Percentiles rank a stretch among this genome's conserved stretches.
Conservation (phyloP, 129 eudicot species). For the Mikania micrantha region DNA sequence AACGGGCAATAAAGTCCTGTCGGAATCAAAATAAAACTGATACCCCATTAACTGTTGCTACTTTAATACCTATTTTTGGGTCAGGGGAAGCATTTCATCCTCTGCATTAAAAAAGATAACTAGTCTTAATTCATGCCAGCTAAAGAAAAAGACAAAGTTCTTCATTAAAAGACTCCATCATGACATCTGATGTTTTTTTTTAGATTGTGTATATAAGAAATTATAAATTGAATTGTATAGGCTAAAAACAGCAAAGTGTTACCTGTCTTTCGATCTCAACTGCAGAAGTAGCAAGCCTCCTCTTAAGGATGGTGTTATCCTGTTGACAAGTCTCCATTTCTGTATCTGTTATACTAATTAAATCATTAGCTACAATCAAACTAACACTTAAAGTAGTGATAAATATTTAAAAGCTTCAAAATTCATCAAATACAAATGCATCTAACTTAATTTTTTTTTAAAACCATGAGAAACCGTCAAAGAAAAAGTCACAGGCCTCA, state of each 20-base stretch:
- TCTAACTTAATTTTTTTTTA: background rate
- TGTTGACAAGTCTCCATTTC: constrained; percentile 67
- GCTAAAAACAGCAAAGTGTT: constrained; percentile 11
- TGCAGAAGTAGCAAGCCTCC: constrained; percentile 82
- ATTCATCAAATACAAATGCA: constrained; percentile 1
- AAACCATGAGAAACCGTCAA: background rate
- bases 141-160: background rate
- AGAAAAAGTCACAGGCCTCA: background rate
- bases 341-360: constrained; percentile 43
- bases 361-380: constrained; percentile 1
- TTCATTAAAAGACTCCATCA: background rate
- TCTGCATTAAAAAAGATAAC: constrained; percentile 37
- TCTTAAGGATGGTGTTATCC: constrained; percentile 56
- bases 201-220: background rate
- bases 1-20: constrained; percentile 5
- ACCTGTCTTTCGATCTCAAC: constrained; percentile 95
- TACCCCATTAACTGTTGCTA: constrained; percentile 12
- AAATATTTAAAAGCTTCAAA: background rate
- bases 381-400: background rate
- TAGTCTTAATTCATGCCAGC: constrained; percentile 4
- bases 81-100: constrained; percentile 86
- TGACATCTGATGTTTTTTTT: background rate
- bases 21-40: constrained; percentile 9
- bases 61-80: constrained; percentile 11
- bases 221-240: background rate